Evolutionary conservation across 345 rosid species (phyloP), one percentile per base, ranked within the genome.

Genomic region (Rhizophora mangle): DNA sequence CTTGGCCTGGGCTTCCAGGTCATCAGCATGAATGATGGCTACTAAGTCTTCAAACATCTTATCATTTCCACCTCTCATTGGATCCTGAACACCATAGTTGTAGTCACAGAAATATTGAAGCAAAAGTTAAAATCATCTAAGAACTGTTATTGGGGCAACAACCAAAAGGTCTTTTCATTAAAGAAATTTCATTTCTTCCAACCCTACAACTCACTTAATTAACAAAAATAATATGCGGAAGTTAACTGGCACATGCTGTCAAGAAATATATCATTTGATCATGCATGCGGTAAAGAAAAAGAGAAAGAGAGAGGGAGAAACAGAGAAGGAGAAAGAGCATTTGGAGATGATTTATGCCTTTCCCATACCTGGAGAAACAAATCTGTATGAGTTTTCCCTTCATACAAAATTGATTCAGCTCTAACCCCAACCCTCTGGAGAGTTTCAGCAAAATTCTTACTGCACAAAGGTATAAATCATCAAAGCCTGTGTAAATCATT

Each of bases 41-140:
- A 92, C 89, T n/a, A 92, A 59, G 72, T 87, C 98, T 84, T 92
- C 96, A 71, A 90, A 87, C 94, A 95, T 79, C 55, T 81, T 84
- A 72, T 95, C 99, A 69, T 49, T 82, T 16, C 97, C 99, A 39
- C 99, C 99, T 76, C 99, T 87, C 99, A 95, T 88, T 18, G 98
- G 99, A 83, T 92, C 99, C 99, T 95, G 81, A 57, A 21, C 49
- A 13, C 19, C 49, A 43, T 43, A 2, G 47, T 39, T 8, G 16
- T 39, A 2, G 49, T 43, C 49, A 43, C 49, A 13, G 49, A 43
- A 43, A 13, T 11, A 43, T 43, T 13, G 18, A 11, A 3, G 18
- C 18, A 3, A 43, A 43, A 11, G 49, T 43, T 2, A 39, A 3
- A 1, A 13, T 34, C 37, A 7, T 34, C 49, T 13, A 43, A 13